A percentile compares a stretch with the other conserved stretches of the same genome.
Conservation (phyloP, 805 yeast genomes). For the Metschnikowia cubensis region DNA sequence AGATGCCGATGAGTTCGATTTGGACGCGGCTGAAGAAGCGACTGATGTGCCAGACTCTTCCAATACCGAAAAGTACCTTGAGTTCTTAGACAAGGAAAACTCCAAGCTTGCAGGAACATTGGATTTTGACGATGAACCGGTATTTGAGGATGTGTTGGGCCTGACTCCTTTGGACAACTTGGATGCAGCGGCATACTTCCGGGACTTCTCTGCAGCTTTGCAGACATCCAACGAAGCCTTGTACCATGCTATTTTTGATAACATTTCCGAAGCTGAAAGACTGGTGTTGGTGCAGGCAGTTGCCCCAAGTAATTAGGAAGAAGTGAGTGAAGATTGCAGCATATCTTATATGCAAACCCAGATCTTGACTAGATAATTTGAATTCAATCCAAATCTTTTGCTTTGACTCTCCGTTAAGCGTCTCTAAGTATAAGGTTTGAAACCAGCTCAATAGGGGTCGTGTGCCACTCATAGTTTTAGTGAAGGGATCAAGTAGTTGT, state of each 20-base stretch:
- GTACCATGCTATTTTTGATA: constrained; percentile 14
- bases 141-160: constrained; percentile 24
- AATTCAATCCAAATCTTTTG: no score
- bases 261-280: constrained; percentile 13
- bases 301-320: no score
- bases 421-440: no score
- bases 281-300: constrained; percentile 8
- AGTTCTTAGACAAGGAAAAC: constrained; percentile 45
- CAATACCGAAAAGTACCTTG: constrained; percentile 42
- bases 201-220: constrained; percentile 13
- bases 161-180: constrained; percentile 18
- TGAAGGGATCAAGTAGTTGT: no score
- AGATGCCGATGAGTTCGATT: constrained; percentile 14
- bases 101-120: constrained; percentile 29
- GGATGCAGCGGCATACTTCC: constrained; percentile 15
- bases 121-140: constrained; percentile 22
- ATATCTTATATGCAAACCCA: no score
- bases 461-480: no score
- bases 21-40: constrained; percentile 22
- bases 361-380: no score
- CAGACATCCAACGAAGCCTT: constrained; percentile 12
- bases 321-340: no score
- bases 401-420: no score
- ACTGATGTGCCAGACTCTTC: constrained; percentile 19
- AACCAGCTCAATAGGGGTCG: no score